A percentile compares a stretch with the other conserved stretches of the same genome.
phyloP scores from a whole-genome alignment of 2,329 filamentous ascomycete genomes.

The Pseudohalonectria lignicola region DNA sequence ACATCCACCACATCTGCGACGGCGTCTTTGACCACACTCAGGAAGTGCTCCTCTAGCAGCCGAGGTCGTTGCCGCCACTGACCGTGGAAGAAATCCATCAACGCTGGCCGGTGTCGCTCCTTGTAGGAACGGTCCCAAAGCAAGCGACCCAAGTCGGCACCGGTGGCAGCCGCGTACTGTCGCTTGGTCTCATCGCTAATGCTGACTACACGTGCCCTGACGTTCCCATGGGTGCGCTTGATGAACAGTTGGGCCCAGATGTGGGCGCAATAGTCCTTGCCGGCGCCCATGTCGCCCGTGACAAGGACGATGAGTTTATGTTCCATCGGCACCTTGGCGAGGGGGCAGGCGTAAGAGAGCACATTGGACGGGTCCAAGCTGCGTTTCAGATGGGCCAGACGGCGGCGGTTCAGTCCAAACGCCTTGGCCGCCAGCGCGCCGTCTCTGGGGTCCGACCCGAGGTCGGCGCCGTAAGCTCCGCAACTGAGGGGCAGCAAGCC shows the following conservation, averaged over 20 bases:
- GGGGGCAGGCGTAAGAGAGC: slow-evolving; percentile 43
- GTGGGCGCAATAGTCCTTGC: slow-evolving; percentile 49
- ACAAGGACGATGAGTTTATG: slow-evolving; percentile 44
- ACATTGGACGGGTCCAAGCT: slow-evolving; percentile 36
- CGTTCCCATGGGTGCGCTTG: slow-evolving; percentile 7
- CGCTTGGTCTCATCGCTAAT: slow-evolving; percentile 48
- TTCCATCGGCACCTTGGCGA: slow-evolving; percentile 23
- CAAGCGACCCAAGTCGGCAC: slow-evolving; percentile 34
- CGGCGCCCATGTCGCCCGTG: slow-evolving; percentile 40
- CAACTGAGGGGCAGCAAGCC: slow-evolving; percentile 35
- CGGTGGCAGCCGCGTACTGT: slow-evolving; percentile 39
- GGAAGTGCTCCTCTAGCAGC: slow-evolving; percentile 40
- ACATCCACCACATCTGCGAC: slow-evolving; percentile 34
- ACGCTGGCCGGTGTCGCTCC: slow-evolving; percentile 41
- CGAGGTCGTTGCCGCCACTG: slow-evolving; percentile 29
- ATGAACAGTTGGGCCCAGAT: slow-evolving; percentile 35
- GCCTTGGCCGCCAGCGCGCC: slow-evolving; percentile 34
- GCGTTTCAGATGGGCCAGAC: slow-evolving; percentile 39
- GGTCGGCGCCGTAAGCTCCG: slow-evolving; percentile 49
- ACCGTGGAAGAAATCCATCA: slow-evolving; percentile 39
- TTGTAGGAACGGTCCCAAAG: slow-evolving; percentile 47
- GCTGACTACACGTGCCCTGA: slow-evolving; percentile 32
- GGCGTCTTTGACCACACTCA: slow-evolving; percentile 28
- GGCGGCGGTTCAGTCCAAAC: slow-evolving; percentile 42
- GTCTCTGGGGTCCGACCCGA: slow-evolving; percentile 52